Base-by-base conservation (phyloP, 306 rosid species). In the Sophora flavescens region DNA sequence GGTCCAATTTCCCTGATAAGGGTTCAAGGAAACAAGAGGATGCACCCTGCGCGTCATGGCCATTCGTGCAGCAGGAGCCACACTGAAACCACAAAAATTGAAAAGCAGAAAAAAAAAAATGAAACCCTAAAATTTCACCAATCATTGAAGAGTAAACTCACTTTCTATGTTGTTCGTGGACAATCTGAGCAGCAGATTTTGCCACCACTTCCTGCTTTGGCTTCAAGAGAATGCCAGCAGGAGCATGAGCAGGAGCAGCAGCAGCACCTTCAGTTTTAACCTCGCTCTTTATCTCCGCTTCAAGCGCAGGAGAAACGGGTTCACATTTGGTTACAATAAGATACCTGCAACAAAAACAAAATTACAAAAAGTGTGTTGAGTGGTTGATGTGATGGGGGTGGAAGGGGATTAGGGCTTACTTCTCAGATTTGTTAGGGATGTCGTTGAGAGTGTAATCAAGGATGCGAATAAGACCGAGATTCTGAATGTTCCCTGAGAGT, bases 11-110 rank as follows among this genome's bases (percentile, higher is more conserved):
- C 93, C 97, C 80, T 88, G 96, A 56, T 95, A 92, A 47, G 99
- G 99, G 60, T 95, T 95, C 84, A 95, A 83, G 28, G 97, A 95
- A 39, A 89, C 92, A 64, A 95, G 91, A 18, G 99, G 99, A 53
- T 82, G 93, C 63, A 95, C 97, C 51, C 99, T 85, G 17, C 97
- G 89, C 0, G 97, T 90, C 97, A 95, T 95, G 14, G 97, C 90
- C 93, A 90, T 80, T 39, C 99, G 74, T 6, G 88, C 92, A 82
- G 97, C 28, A 7, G 97, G 97, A 15, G 93, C 93, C 76, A 62
- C 78, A 56, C 99, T 95, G 85, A 56, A 12, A 5, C 12, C 74
- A n/a, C 13, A 13, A 12, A 50, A 14, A 1, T 39, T 15, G 1
- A 59, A 13, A 54, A 11, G 0, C n/a, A 59, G 1, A 52, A 28